Evolutionary conservation across 2,329 filamentous ascomycete genomes (phyloP).

Genomic region (Xylaria sp.): DNA sequence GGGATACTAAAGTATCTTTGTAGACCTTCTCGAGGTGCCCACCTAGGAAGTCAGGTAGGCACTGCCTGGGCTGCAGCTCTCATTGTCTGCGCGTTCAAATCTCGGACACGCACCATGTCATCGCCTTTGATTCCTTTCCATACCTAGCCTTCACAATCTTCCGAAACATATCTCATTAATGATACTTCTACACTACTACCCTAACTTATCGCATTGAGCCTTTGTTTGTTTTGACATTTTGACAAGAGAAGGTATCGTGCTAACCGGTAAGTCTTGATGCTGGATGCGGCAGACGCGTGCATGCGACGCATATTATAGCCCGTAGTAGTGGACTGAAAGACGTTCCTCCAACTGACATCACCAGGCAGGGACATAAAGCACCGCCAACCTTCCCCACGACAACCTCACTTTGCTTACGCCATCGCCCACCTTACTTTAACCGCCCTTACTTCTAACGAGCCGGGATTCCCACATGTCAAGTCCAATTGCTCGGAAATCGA

Average conservation of each 20-base stretch:
- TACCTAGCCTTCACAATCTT: not conserved
- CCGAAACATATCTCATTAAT: conserved; percentile 11
- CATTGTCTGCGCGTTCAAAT: conserved; percentile 28
- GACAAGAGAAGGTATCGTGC: not conserved
- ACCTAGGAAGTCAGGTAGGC: not conserved
- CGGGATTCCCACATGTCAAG: not conserved
- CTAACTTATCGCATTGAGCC: not conserved
- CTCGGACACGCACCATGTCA: conserved; percentile 1
- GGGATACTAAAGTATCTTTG: no score
- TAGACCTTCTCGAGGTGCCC: not conserved
- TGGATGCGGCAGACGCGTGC: conserved; percentile 15
- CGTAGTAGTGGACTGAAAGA: conserved; percentile 12
- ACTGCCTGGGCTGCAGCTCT: conserved; percentile 1
- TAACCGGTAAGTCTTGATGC: conserved; percentile 16
- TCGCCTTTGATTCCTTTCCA: conserved; percentile 14
- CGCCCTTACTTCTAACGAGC: not conserved
- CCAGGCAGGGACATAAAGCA: conserved; percentile 21
- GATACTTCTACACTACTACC: not conserved
- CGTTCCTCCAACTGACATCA: conserved; percentile 32
- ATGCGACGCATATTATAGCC: conserved; percentile 14
- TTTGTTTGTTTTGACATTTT: not conserved
- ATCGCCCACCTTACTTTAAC: not conserved
- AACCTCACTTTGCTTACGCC: not conserved
- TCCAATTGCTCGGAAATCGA: conserved; percentile 6
- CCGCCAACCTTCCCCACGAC: conserved; percentile 10